Evolutionary conservation across 2,329 filamentous ascomycete genomes (phyloP).

Genomic region (Diaporthe ilicicola): DNA sequence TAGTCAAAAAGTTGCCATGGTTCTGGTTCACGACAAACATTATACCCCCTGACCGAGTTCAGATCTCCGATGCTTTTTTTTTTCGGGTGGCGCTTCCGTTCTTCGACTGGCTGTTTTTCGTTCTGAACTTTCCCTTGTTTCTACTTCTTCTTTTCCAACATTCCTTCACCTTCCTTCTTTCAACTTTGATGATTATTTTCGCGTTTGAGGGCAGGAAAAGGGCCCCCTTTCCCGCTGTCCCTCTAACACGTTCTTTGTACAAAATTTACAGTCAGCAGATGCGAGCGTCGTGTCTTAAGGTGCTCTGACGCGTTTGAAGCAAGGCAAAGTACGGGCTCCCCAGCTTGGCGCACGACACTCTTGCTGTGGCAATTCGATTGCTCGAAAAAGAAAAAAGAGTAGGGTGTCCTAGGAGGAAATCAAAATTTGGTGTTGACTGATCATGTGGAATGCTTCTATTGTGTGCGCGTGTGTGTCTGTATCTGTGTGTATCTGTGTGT

Average conservation of each 20-base stretch:
- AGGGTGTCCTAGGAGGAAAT: constrained; percentile 28
- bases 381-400: constrained; percentile 3
- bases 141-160: constrained; percentile 31
- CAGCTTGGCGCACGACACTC: constrained; percentile 11
- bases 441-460: constrained; percentile 22
- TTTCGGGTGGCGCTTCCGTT: constrained; percentile 21
- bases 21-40: constrained; percentile 23
- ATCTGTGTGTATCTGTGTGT: constrained; percentile 4
- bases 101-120: constrained; percentile 6
- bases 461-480: constrained; percentile 18
- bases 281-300: background rate
- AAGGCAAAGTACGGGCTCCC: background rate
- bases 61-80: constrained; percentile 24
- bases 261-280: constrained; percentile 26
- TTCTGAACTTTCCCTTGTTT: constrained; percentile 13
- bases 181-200: background rate
- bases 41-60: constrained; percentile 35
- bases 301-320: background rate
- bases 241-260: constrained; percentile 28
- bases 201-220: background rate
- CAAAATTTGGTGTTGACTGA: constrained; percentile 21
- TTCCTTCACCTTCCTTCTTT: background rate
- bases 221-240: background rate
- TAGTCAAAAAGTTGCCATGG: constrained; percentile 21
- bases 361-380: constrained; percentile 3